Conservation (phyloP, 257 asterid genomes). For the Craterostigma plantagineum region DNA sequence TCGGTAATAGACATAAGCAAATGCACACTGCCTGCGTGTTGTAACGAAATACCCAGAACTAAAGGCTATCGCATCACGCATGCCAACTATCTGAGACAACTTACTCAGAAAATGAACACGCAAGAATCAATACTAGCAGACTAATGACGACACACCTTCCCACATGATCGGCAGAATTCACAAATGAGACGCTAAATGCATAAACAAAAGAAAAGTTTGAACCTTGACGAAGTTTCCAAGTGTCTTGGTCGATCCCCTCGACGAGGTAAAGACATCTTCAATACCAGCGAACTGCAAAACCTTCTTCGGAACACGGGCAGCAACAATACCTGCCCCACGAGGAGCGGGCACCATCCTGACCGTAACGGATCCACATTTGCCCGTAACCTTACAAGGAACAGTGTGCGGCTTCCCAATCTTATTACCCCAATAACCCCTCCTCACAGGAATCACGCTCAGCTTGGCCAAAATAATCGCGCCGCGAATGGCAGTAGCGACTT, state of each 20-base stretch:
- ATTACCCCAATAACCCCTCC: slow-evolving; percentile 58
- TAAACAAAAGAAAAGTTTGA: background rate
- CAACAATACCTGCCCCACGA: slow-evolving; percentile 43
- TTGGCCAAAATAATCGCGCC: slow-evolving; percentile 44
- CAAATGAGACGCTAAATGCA: too few relatives aligned
- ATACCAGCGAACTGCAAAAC: slow-evolving; percentile 51
- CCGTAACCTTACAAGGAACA: slow-evolving; percentile 49
- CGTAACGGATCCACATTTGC: slow-evolving; percentile 46
- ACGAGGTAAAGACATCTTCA: slow-evolving; percentile 41
- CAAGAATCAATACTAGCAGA: too few relatives aligned
- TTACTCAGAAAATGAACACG: too few relatives aligned
- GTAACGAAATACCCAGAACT: too few relatives aligned
- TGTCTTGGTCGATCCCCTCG: slow-evolving; percentile 54
- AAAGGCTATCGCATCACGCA: too few relatives aligned
- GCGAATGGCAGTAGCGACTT: slow-evolving; percentile 48
- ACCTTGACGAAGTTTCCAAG: slow-evolving; percentile 51
- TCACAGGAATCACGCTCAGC: slow-evolving; percentile 35
- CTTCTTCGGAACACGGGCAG: slow-evolving; percentile 51
- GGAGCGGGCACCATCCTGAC: slow-evolving; percentile 58
- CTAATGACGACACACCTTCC: too few relatives aligned
- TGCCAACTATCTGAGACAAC: too few relatives aligned
- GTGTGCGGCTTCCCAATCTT: slow-evolving; percentile 50
- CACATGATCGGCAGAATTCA: too few relatives aligned
- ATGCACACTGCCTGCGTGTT: too few relatives aligned
- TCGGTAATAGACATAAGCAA: too few relatives aligned